Conservation (phyloP, 2,329 filamentous ascomycete genomes). For the Ophiosphaerella narmari region DNA sequence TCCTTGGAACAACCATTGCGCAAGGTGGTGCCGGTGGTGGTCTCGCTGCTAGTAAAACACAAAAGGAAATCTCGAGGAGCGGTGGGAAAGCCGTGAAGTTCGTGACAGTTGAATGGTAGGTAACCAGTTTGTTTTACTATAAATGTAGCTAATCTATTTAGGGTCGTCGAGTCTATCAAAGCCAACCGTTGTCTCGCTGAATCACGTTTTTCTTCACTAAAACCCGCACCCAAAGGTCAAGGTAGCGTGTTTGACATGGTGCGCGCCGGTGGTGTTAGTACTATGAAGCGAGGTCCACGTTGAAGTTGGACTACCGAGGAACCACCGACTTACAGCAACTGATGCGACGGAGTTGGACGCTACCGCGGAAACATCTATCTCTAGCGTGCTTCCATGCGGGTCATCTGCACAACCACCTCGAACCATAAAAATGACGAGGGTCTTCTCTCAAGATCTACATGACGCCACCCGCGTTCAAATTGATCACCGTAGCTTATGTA, state of each 20-base stretch:
- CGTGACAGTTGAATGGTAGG: constrained; percentile 76
- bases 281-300: background rate
- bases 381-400: too few relatives aligned
- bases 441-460: too few relatives aligned
- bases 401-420: too few relatives aligned
- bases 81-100: constrained; percentile 76
- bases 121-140: constrained; percentile 1
- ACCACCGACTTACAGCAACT: too few relatives aligned
- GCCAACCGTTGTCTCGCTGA: constrained; percentile 76
- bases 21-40: constrained; percentile 69
- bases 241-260: constrained; percentile 28
- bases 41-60: constrained; percentile 75
- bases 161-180: constrained; percentile 83
- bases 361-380: too few relatives aligned
- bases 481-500: too few relatives aligned
- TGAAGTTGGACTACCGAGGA: background rate
- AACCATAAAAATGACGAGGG: too few relatives aligned
- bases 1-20: constrained; percentile 61
- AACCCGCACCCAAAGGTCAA: constrained; percentile 33
- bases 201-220: constrained; percentile 63
- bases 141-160: constrained; percentile 42
- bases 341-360: too few relatives aligned
- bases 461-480: too few relatives aligned
- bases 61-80: constrained; percentile 73
- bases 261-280: background rate